Percentiles rank a stretch among this genome's conserved stretches.
Evolutionary conservation across 2,329 filamentous ascomycete species (phyloP).

Genomic region (Penicillium sumatraense): DNA sequence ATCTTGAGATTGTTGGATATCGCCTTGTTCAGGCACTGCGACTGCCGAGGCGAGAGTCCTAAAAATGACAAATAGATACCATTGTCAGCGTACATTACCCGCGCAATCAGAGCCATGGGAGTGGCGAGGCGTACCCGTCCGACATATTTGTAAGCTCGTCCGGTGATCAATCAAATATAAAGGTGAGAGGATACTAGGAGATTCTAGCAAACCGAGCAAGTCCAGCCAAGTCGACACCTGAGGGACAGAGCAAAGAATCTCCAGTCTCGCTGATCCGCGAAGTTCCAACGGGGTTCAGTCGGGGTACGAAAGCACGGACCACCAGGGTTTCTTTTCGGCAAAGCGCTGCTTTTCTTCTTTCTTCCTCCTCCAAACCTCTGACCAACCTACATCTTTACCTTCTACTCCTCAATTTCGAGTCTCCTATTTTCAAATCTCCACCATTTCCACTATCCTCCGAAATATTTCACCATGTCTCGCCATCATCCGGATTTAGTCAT

Average conservation of each 20-base stretch:
- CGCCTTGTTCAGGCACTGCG: slow-evolving; percentile 53
- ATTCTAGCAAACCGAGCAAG: not conserved
- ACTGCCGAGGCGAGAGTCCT: slow-evolving; percentile 58
- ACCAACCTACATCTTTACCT: not conserved
- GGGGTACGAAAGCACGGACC: not conserved
- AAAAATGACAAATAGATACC: slow-evolving; percentile 7
- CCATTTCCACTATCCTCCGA: not conserved
- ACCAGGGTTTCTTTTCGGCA: slow-evolving; percentile 1
- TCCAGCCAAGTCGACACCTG: too few relatives aligned
- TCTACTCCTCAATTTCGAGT: too few relatives aligned
- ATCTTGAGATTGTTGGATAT: slow-evolving; percentile 33
- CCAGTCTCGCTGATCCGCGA: not conserved
- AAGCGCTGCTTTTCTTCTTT: not conserved
- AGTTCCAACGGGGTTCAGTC: not conserved
- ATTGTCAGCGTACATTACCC: slow-evolving; percentile 3
- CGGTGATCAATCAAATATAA: not conserved
- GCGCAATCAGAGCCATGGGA: not conserved
- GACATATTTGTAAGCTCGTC: slow-evolving; percentile 21
- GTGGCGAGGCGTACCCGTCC: slow-evolving; percentile 27
- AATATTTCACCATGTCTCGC: slow-evolving; percentile 82
- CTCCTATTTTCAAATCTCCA: not conserved
- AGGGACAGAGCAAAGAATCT: too few relatives aligned
- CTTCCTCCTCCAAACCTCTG: not conserved
- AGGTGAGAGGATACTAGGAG: not conserved
- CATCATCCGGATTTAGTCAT: slow-evolving; percentile 98